A percentile compares a stretch with the other conserved stretches of the same genome.
Evolutionary conservation across 1,284 basidiomycete species (phyloP).

Genomic region (Rhodofomes roseus): DNA sequence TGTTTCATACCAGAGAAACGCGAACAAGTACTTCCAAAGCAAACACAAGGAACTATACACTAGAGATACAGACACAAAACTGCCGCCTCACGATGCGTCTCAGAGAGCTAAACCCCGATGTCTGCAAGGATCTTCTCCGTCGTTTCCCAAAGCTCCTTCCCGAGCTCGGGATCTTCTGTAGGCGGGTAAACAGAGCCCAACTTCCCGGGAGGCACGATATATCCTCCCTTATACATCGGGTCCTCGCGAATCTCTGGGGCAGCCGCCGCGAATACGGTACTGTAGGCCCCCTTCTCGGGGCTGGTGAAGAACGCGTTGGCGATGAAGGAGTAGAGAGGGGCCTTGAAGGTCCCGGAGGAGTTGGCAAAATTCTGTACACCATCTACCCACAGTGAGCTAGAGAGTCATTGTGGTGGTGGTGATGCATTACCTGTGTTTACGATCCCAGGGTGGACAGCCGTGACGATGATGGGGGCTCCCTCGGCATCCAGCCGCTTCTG

Average conservation of each 20-base stretch:
- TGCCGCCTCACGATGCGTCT: not conserved
- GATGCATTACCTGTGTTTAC: slow-evolving; percentile 39
- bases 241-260: slow-evolving; percentile 31
- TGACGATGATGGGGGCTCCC: slow-evolving; percentile 27
- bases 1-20: not conserved
- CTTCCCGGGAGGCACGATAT: slow-evolving; percentile 36
- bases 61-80: no score
- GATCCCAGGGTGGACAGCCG: slow-evolving; percentile 30
- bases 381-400: slow-evolving; percentile 9
- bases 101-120: slow-evolving; percentile 10
- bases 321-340: slow-evolving; percentile 21
- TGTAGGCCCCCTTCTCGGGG: slow-evolving; percentile 39
- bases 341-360: slow-evolving; percentile 14
- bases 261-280: slow-evolving; percentile 44
- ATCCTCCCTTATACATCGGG: slow-evolving; percentile 43
- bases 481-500: slow-evolving; percentile 25
- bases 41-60: no score
- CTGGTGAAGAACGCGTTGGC: slow-evolving; percentile 29
- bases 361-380: slow-evolving; percentile 17
- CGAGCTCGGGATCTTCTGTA: slow-evolving; percentile 33
- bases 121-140: slow-evolving; percentile 32
- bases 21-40: not conserved
- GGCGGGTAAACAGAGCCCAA: slow-evolving; percentile 25
- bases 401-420: slow-evolving; percentile 21
- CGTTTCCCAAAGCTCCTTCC: slow-evolving; percentile 41